phyloP scores from a whole-genome alignment of 306 rosid genomes.

The Ormosia semicastrata region DNA sequence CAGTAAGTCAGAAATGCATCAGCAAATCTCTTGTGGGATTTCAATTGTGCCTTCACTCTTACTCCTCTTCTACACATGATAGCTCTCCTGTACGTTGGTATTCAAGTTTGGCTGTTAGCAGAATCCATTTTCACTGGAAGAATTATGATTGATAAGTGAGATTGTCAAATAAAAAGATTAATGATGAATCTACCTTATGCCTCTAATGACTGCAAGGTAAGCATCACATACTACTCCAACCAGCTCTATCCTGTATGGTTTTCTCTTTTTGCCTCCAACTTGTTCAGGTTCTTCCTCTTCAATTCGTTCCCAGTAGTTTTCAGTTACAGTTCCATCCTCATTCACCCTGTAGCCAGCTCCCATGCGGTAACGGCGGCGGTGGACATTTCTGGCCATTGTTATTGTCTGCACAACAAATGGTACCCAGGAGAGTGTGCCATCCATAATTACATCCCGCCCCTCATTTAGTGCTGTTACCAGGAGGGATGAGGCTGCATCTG shows the following conservation, averaged over 20 bases:
- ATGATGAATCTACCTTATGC: conserved; percentile 62
- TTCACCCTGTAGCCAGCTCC: conserved; percentile 74
- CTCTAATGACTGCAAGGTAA: conserved; percentile 82
- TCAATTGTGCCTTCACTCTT: conserved; percentile 76
- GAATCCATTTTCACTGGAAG: background rate
- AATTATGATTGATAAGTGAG: conserved; percentile 4
- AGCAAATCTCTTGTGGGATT: conserved; percentile 92
- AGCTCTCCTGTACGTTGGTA: conserved; percentile 82
- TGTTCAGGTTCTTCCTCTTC: conserved; percentile 69
- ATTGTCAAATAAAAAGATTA: background rate
- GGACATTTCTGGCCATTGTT: conserved; percentile 92
- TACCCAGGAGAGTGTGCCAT: conserved; percentile 94
- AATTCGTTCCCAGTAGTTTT: conserved; percentile 79
- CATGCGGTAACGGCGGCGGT: conserved; percentile 93
- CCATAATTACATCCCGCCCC: conserved; percentile 95
- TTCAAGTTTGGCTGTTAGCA: conserved; percentile 7
- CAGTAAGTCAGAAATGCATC: conserved; percentile 76
- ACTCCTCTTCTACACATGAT: conserved; percentile 90
- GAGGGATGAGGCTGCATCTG: conserved; percentile 96
- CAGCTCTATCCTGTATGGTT: conserved; percentile 92
- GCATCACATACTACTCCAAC: conserved; percentile 99
- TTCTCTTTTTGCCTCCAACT: conserved; percentile 73
- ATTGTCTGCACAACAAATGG: conserved; percentile 97
- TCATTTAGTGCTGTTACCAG: conserved; percentile 90
- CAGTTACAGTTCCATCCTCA: conserved; percentile 63